These are phyloP conservation scores for Leccinum obscurum DNA, from an alignment of 768 basidiomycete species.

Conservation along the genomic window DNA sequence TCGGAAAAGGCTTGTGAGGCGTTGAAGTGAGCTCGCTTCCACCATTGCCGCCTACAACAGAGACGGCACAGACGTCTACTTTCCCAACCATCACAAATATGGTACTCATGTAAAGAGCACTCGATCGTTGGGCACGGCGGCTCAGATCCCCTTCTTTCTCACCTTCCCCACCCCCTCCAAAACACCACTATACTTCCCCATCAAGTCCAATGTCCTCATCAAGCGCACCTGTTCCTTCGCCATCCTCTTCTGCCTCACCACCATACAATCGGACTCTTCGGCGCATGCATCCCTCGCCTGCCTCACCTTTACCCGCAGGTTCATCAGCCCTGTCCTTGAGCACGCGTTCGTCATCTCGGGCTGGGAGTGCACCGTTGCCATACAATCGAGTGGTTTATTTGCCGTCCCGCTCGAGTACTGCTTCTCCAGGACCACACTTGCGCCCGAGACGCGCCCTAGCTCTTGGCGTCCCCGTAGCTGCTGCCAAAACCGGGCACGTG, in stretches of 20 bases:
- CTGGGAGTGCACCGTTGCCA: constrained; percentile 65
- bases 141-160: too few species aligned
- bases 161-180: too few species aligned
- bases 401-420: constrained; percentile 61
- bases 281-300: constrained; percentile 66
- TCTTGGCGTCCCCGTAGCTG: constrained; percentile 27
- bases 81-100: too few species aligned
- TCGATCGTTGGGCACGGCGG: too few species aligned
- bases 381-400: constrained; percentile 57
- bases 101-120: too few species aligned
- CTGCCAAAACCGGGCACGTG: constrained; percentile 41
- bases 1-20: too few species aligned
- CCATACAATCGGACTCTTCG: constrained; percentile 44
- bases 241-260: constrained; percentile 61
- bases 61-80: too few species aligned
- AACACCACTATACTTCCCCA: constrained; percentile 54
- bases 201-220: constrained; percentile 78
- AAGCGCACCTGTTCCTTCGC: constrained; percentile 82
- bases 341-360: constrained; percentile 67
- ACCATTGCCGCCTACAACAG: too few species aligned
- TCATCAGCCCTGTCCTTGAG: constrained; percentile 80
- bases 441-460: constrained; percentile 32
- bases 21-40: too few species aligned
- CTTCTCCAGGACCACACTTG: constrained; percentile 47
- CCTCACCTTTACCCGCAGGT: constrained; percentile 80